Evolutionary conservation across 305 asterid genomes (phyloP).

Genomic region (Fraxinus albicans): DNA sequence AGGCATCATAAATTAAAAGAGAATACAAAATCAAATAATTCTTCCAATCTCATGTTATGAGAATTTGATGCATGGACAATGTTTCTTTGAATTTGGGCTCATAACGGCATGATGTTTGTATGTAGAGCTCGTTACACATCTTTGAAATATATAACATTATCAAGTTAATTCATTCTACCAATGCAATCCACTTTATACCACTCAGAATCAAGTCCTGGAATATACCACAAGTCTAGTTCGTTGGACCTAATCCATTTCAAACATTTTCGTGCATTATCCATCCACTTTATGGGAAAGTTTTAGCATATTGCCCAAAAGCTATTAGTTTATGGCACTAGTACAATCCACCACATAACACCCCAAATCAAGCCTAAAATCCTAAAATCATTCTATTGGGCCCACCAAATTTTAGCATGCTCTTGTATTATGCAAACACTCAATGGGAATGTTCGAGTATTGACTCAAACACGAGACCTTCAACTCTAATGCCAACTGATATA

Average conservation of each 20-base stretch:
- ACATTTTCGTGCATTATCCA: not conserved
- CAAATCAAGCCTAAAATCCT: not conserved
- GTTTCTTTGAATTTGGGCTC: not conserved
- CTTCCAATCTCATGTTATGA: not conserved
- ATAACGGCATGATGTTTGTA: not conserved
- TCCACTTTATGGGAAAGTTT: not conserved
- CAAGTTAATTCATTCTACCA: not conserved
- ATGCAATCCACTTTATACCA: not conserved
- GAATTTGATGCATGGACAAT: not conserved
- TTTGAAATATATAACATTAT: not conserved
- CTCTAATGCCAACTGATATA: not conserved
- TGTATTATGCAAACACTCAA: not conserved
- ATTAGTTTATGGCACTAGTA: not conserved
- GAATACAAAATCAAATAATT: not conserved
- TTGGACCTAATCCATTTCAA: not conserved
- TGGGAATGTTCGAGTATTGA: not conserved
- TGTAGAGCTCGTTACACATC: not conserved
- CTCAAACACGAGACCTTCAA: not conserved
- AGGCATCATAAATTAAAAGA: not conserved
- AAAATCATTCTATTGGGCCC: not conserved
- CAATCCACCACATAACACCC: not conserved
- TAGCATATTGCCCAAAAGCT: not conserved
- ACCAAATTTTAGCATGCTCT: not conserved
- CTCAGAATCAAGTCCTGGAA: not conserved
- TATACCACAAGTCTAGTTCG: not conserved